Evolutionary conservation across 164 flowering plant genomes (phyloP).

Genomic region (Paratinospora sagittata): DNA sequence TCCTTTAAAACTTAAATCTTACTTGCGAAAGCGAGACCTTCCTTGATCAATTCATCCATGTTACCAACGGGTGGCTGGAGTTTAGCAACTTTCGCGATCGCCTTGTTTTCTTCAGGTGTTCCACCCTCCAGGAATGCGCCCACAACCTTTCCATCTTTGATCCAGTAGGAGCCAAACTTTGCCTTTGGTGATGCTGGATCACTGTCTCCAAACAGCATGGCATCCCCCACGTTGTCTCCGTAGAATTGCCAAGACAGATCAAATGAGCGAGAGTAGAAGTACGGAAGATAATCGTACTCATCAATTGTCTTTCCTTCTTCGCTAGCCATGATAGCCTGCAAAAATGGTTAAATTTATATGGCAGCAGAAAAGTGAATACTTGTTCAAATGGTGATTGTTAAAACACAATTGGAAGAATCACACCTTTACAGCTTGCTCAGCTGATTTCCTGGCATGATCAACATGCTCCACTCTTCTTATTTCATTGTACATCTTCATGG

Average conservation of each 20-base stretch:
- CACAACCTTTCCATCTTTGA: slow-evolving; percentile 77
- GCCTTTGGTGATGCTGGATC: slow-evolving; percentile 51
- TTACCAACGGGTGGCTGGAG: slow-evolving; percentile 60
- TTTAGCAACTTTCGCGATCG: slow-evolving; percentile 85
- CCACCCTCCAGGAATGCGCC: slow-evolving; percentile 98
- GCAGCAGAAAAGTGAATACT: too few species aligned
- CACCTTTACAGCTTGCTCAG: slow-evolving; percentile 99
- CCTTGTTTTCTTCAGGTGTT: slow-evolving; percentile 87
- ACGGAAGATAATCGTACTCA: slow-evolving; percentile 91
- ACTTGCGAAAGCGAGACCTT: slow-evolving; percentile 70
- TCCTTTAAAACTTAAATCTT: slow-evolving; percentile 40
- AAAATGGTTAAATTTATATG: too few species aligned
- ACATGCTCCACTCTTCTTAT: slow-evolving; percentile 96
- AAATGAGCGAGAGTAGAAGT: slow-evolving; percentile 89
- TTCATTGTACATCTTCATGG: slow-evolving; percentile 80
- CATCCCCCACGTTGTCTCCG: slow-evolving; percentile 94
- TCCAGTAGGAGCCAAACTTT: slow-evolving; percentile 95
- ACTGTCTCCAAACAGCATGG: slow-evolving; percentile 78
- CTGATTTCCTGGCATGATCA: slow-evolving; percentile 97
- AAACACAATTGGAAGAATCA: background rate
- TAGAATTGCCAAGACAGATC: slow-evolving; percentile 97
- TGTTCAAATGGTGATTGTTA: background rate
- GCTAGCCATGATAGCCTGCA: slow-evolving; percentile 79
- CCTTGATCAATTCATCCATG: slow-evolving; percentile 48
- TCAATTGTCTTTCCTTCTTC: slow-evolving; percentile 71